These are phyloP conservation scores for Leccinum obscurum DNA, from an alignment of 768 basidiomycete genomes.

Conservation along the genomic window DNA sequence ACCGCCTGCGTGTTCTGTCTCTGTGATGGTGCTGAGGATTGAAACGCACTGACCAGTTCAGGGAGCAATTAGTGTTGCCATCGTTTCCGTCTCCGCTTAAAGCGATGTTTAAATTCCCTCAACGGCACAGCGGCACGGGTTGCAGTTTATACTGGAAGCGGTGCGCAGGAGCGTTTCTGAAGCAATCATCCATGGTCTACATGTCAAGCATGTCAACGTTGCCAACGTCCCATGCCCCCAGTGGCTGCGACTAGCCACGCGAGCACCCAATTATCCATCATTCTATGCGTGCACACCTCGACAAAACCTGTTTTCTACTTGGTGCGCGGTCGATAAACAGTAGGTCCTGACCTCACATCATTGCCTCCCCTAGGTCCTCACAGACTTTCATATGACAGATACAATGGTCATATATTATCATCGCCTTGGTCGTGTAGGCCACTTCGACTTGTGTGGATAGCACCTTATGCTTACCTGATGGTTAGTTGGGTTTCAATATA, in stretches of 20 bases:
- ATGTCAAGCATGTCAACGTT: neutral
- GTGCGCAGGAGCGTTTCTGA: constrained; percentile 24
- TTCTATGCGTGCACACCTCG: neutral
- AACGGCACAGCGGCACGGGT: constrained; percentile 31
- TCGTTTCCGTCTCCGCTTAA: constrained; percentile 29
- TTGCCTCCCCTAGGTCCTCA: constrained; percentile 2
- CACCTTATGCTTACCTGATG: constrained; percentile 32
- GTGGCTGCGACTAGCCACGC: constrained; percentile 2
- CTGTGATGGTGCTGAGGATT: constrained; percentile 41
- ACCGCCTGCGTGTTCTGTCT: constrained; percentile 41
- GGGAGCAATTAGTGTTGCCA: constrained; percentile 25
- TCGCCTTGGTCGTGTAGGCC: constrained; percentile 13
- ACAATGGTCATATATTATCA: constrained; percentile 1
- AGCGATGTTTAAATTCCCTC: constrained; percentile 21
- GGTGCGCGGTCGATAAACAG: neutral
- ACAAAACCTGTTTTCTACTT: neutral
- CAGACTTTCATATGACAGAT: constrained; percentile 10
- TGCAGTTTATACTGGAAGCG: constrained; percentile 18
- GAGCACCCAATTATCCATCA: neutral
- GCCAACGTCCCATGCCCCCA: neutral
- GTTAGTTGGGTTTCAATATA: constrained; percentile 39
- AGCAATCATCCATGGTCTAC: constrained; percentile 24
- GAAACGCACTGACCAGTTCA: constrained; percentile 34
- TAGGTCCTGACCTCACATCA: constrained; percentile 4
- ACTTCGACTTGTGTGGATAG: constrained; percentile 19